Conservation (phyloP, 306 rosid species). For the Ammopiptanthus mongolicus region DNA sequence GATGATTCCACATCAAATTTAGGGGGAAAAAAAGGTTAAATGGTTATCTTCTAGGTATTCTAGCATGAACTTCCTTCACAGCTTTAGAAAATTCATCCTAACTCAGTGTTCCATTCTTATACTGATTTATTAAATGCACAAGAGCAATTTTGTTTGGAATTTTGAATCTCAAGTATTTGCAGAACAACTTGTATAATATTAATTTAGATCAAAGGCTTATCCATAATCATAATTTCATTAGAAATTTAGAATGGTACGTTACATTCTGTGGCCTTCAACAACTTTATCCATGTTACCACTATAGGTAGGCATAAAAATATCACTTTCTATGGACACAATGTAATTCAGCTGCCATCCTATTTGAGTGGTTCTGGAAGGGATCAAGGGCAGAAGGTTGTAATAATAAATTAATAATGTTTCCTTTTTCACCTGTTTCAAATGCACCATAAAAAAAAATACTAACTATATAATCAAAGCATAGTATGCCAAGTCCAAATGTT, state of each 20-base stretch:
- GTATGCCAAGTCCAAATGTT: slow-evolving; percentile 10
- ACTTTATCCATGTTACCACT: slow-evolving; percentile 74
- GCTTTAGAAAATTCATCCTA: slow-evolving; percentile 49
- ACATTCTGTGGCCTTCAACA: slow-evolving; percentile 70
- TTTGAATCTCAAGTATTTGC: slow-evolving; percentile 57
- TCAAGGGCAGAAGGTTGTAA: slow-evolving; percentile 46
- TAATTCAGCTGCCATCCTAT: slow-evolving; percentile 77
- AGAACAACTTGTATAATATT: background rate
- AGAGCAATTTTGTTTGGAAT: slow-evolving; percentile 42
- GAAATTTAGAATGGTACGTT: background rate
- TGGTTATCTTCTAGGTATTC: too few species aligned
- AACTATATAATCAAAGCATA: background rate
- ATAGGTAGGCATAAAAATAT: slow-evolving; percentile 58
- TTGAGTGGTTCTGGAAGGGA: slow-evolving; percentile 57
- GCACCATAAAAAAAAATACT: background rate
- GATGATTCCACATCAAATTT: too few species aligned
- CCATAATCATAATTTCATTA: background rate
- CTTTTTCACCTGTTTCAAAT: slow-evolving; percentile 28
- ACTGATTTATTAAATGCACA: slow-evolving; percentile 47
- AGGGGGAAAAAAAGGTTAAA: too few species aligned
- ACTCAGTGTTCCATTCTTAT: slow-evolving; percentile 31
- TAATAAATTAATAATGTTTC: slow-evolving; percentile 57
- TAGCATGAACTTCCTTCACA: slow-evolving; percentile 50
- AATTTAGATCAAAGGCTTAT: background rate
- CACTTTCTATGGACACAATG: slow-evolving; percentile 58